Base-by-base conservation (phyloP, 2,329 filamentous ascomycete species). In the Ophiostoma sp. region DNA sequence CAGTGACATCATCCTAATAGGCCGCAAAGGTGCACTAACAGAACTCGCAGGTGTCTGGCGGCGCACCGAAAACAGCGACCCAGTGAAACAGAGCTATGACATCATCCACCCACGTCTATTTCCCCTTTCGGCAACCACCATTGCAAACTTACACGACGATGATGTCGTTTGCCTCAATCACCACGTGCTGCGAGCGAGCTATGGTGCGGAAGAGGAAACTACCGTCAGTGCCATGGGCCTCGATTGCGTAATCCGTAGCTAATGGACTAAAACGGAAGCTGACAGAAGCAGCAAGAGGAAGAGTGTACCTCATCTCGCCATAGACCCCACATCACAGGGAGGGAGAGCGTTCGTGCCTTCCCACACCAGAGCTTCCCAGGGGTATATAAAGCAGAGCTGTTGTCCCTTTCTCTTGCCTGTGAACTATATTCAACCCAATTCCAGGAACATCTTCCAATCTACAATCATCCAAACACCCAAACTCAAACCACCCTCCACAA, bases 401-500 rank as follows among this genome's bases (percentile, higher is more conserved):
- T 14, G n/a, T 36, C 49, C 27, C 49, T n/a, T 18, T 27, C 16
- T 18, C 7, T 36, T 11, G 12, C 7, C 18, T 27, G n/a, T 14
- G 9, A 11, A 2, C 49, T 9, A 9, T 55, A 5, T 9, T 44
- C 2, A 27, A 11, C 11, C 11, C 8, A 27, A 11, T 55, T 6
- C 5, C 49, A 55, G 11, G 4, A 7, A 55, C 58, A 8, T n/a
- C 14, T 27, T 36, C 7, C 41, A 55, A 64, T 44, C 12, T 7
- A 9, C 68, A 58, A 66, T 67, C 63, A 7, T 16, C 12, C 67
- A 62, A 60, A 14, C 40, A 27, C 42, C 27, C 55, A 60, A 60
- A 4, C 78, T 81, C 79, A 75, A 64, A 42, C 14, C n/a, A 41
- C 40, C 12, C 9, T 38, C 58, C 14, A 63, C 27, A 27, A 27